phyloP scores from a whole-genome alignment of 352 stramenopile genomes.

The Phytophthora quininea region DNA sequence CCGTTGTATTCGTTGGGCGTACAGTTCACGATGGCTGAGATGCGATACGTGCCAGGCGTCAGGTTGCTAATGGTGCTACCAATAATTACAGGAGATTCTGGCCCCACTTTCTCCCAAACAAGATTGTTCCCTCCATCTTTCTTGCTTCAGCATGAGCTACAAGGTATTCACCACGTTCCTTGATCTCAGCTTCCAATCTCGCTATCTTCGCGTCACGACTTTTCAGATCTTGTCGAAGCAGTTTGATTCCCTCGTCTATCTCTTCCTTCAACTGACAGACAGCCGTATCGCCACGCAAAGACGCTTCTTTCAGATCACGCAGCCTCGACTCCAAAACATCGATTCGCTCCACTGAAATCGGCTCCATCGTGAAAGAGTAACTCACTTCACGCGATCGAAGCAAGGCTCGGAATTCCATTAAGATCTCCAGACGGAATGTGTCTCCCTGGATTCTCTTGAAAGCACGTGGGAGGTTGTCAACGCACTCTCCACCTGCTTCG shows the following conservation, averaged over 20 bases:
- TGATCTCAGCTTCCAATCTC: not conserved
- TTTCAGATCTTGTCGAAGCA: not conserved
- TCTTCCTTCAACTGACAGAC: not conserved
- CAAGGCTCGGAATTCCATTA: slow-evolving; percentile 14
- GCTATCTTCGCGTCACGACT: not conserved
- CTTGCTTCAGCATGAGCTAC: not conserved
- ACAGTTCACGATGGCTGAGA: slow-evolving; percentile 9
- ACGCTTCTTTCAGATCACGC: slow-evolving; percentile 11
- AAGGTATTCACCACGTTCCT: not conserved
- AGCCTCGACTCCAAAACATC: slow-evolving; percentile 22
- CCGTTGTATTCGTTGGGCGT: not conserved
- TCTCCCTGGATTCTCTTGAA: not conserved
- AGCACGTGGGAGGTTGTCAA: not conserved
- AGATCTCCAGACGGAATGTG: not conserved
- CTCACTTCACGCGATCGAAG: slow-evolving; percentile 4
- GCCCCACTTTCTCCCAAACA: no score
- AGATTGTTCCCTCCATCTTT: no score
- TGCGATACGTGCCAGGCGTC: not conserved
- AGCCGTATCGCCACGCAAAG: no score
- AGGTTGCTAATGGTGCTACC: not conserved
- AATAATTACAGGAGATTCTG: not conserved
- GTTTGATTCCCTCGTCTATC: not conserved
- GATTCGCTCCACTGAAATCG: slow-evolving; percentile 12
- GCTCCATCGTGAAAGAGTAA: slow-evolving; percentile 18
- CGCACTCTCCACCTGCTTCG: no score